These are phyloP conservation scores for Daldinia decipiens DNA, from an alignment of 495 filamentous ascomycete species.

Conservation along the genomic window DNA sequence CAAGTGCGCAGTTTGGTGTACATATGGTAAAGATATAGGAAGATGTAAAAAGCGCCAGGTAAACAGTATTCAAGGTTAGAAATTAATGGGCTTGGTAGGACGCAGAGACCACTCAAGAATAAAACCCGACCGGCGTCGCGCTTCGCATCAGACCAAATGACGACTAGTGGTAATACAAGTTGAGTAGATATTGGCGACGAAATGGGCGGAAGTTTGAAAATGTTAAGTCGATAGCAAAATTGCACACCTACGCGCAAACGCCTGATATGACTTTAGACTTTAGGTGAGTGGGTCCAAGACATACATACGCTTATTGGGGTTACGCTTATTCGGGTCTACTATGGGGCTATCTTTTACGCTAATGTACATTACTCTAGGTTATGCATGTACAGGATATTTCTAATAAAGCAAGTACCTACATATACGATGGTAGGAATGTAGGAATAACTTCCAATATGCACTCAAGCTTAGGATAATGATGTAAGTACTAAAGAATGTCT, in stretches of 20 bases:
- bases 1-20: conserved; percentile 1
- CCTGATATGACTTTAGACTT: conserved; percentile 36
- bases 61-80: conserved; percentile 3
- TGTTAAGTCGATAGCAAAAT: conserved; percentile 33
- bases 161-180: conserved; percentile 17
- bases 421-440: background rate
- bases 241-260: conserved; percentile 35
- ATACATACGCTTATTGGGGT: conserved; percentile 1
- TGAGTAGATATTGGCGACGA: conserved; percentile 11
- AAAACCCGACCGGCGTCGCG: conserved; percentile 20
- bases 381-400: background rate
- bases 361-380: background rate
- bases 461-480: too few relatives aligned
- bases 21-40: conserved; percentile 25
- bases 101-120: conserved; percentile 11
- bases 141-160: conserved; percentile 8
- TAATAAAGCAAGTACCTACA: background rate
- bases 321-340: conserved; percentile 3
- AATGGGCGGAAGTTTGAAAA: conserved; percentile 13
- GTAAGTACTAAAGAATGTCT: background rate
- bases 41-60: background rate
- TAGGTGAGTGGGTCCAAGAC: conserved; percentile 21
- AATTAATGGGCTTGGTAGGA: conserved; percentile 6
- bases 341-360: conserved; percentile 2
- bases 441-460: too few relatives aligned